Conservation (phyloP, 352 stramenopile genomes). For the Phytophthora citricola region DNA sequence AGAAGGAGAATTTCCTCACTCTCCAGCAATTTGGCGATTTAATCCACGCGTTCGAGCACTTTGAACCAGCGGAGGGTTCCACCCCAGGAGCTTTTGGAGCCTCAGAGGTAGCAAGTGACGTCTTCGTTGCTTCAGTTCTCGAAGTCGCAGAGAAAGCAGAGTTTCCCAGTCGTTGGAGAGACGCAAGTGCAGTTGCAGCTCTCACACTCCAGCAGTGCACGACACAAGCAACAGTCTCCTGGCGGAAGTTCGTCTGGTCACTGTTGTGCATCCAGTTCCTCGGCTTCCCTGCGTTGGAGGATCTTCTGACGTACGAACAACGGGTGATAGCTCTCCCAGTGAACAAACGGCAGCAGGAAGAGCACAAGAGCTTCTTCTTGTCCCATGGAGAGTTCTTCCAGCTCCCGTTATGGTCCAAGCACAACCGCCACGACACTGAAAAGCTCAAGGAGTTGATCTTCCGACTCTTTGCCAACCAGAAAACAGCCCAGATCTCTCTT, state of each 20-base stretch:
- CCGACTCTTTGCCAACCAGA: constrained; percentile 33
- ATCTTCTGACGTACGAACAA: constrained; percentile 32
- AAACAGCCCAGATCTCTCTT: constrained; percentile 17
- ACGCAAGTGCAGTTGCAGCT: constrained; percentile 38
- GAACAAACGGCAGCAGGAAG: constrained; percentile 10
- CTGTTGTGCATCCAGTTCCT: constrained; percentile 49
- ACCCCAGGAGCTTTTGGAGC: constrained; percentile 14
- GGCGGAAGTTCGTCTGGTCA: constrained; percentile 51
- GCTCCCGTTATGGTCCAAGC: constrained; percentile 57
- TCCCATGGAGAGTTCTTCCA: constrained; percentile 35
- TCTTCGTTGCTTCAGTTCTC: constrained; percentile 50
- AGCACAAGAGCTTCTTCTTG: constrained; percentile 12
- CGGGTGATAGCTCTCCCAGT: constrained; percentile 5
- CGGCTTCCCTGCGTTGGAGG: constrained; percentile 34
- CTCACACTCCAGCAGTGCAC: constrained; percentile 40
- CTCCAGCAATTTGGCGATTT: constrained; percentile 29
- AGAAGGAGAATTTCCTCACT: constrained; percentile 38
- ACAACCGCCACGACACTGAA: not conserved
- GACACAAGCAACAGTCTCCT: constrained; percentile 24
- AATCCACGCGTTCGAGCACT: constrained; percentile 16
- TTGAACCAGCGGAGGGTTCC: constrained; percentile 18
- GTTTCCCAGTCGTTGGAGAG: constrained; percentile 50
- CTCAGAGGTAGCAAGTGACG: constrained; percentile 27
- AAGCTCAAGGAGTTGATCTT: constrained; percentile 45
- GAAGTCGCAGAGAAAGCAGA: constrained; percentile 29